These are phyloP conservation scores for Elsinoe batatas DNA, from an alignment of 2,329 filamentous ascomycete genomes.

Conservation along the genomic window DNA sequence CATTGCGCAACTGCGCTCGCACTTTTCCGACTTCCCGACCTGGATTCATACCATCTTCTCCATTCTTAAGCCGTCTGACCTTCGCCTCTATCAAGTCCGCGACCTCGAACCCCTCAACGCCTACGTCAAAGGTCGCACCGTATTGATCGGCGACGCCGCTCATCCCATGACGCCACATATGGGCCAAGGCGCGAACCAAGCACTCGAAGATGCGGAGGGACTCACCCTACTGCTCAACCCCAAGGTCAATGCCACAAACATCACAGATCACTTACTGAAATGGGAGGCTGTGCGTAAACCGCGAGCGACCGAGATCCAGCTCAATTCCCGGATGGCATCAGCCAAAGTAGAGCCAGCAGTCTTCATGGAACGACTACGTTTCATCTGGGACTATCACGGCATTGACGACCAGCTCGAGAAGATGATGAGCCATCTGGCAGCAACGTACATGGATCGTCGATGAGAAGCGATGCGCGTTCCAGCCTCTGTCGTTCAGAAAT, in stretches of 20 bases:
- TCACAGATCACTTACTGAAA: constrained; percentile 1
- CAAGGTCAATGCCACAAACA: not conserved
- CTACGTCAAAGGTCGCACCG: constrained; percentile 14
- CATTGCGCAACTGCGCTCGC: not conserved
- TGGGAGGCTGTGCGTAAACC: constrained; percentile 7
- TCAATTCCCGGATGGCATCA: not conserved
- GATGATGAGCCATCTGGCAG: constrained; percentile 2
- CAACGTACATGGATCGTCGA: constrained; percentile 4
- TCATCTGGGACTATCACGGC: constrained; percentile 10
- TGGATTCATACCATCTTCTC: not conserved
- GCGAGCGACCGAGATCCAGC: constrained; percentile 6
- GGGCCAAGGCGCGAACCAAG: constrained; percentile 32
- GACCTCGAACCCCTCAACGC: constrained; percentile 5
- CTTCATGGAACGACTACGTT: constrained; percentile 11
- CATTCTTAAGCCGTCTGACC: not conserved
- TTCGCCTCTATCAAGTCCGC: constrained; percentile 9
- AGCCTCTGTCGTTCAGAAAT: not conserved
- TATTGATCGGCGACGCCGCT: constrained; percentile 26
- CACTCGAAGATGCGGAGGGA: constrained; percentile 30
- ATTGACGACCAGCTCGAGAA: constrained; percentile 1
- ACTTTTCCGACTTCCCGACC: constrained; percentile 1
- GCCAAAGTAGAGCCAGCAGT: constrained; percentile 2
- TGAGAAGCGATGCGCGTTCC: not conserved
- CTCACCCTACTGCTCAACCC: not conserved
- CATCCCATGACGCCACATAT: constrained; percentile 30